phyloP scores from a whole-genome alignment of 2,329 filamentous ascomycete species.

The Herpotrichia juniperi region DNA sequence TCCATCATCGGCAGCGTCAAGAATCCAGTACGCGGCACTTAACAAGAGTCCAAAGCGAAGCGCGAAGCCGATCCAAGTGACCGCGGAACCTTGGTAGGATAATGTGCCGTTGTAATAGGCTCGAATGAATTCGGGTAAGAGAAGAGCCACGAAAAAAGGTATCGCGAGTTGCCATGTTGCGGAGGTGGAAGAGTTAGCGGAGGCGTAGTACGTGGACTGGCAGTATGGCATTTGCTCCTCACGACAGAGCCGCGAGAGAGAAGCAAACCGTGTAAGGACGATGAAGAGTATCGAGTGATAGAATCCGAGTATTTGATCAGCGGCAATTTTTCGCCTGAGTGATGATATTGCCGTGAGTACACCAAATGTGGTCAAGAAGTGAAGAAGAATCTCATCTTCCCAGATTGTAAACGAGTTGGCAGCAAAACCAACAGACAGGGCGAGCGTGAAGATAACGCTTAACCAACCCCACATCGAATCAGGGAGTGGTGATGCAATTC shows the following conservation, averaged over 20 bases:
- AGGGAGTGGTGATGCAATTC: constrained; percentile 65
- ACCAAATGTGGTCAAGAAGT: constrained; percentile 89
- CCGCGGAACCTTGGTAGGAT: constrained; percentile 86
- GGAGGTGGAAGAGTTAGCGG: constrained; percentile 88
- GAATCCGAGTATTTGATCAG: constrained; percentile 75
- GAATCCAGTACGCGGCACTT: constrained; percentile 81
- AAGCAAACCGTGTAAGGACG: constrained; percentile 77
- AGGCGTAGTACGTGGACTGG: constrained; percentile 93
- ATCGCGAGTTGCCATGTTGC: constrained; percentile 87
- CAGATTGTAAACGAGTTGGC: constrained; percentile 99
- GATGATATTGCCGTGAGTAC: constrained; percentile 75
- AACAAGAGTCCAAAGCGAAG: constrained; percentile 79
- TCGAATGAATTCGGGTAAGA: constrained; percentile 76
- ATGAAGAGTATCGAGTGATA: constrained; percentile 88
- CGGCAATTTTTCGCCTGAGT: constrained; percentile 69
- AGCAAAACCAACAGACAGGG: constrained; percentile 90
- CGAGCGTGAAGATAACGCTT: constrained; percentile 78
- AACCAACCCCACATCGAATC: constrained; percentile 89
- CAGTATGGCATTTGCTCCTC: constrained; percentile 99
- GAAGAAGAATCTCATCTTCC: constrained; percentile 94
- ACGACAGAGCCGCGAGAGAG: constrained; percentile 88
- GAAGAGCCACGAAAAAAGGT: constrained; percentile 73
- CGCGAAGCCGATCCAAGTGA: constrained; percentile 80
- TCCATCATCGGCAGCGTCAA: constrained; percentile 87
- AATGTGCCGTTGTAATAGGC: constrained; percentile 81